Evolutionary conservation across 208 protist genomes (phyloP).

Genomic region (Crithidia thermophila): DNA sequence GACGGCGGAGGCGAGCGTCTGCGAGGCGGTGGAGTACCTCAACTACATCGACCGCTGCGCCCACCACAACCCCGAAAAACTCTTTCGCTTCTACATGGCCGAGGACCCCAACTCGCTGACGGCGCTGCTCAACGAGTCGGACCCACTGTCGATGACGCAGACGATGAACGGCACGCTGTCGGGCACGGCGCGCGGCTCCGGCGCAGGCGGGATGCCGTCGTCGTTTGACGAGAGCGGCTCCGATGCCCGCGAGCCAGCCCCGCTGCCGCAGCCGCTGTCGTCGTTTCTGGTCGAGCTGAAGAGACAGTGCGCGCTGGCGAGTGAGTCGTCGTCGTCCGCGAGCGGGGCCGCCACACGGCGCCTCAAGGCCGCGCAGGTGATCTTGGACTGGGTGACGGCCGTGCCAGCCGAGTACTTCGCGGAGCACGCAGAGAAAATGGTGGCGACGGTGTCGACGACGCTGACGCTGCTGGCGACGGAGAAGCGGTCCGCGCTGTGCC

Average conservation of each 20-base stretch:
- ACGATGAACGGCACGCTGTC: constrained; percentile 10
- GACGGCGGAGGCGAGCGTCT: constrained; percentile 60
- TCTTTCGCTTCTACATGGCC: constrained; percentile 88
- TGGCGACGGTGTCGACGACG: constrained; percentile 27
- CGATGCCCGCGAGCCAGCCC: constrained; percentile 14
- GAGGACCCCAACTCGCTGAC: constrained; percentile 71
- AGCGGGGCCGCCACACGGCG: constrained; percentile 35
- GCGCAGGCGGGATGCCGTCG: neutral
- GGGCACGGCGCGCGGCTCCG: constrained; percentile 13
- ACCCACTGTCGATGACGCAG: constrained; percentile 18
- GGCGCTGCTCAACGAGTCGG: constrained; percentile 45
- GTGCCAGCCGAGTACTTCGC: constrained; percentile 40
- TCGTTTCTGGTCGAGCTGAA: constrained; percentile 30
- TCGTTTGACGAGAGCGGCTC: constrained; percentile 6
- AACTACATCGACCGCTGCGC: constrained; percentile 69
- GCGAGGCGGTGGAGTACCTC: constrained; percentile 78
- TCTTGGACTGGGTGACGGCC: constrained; percentile 57
- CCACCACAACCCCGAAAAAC: constrained; percentile 39
- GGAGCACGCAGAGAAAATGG: constrained; percentile 22
- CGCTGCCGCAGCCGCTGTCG: constrained; percentile 34
- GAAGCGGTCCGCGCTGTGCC: constrained; percentile 83
- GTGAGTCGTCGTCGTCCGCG: constrained; percentile 16
- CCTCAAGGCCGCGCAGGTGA: constrained; percentile 50
- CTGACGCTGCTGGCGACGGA: constrained; percentile 57
- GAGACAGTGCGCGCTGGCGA: constrained; percentile 21